Conservation (phyloP, 2,329 filamentous ascomycete genomes). For the Colletotrichum trifolii region DNA sequence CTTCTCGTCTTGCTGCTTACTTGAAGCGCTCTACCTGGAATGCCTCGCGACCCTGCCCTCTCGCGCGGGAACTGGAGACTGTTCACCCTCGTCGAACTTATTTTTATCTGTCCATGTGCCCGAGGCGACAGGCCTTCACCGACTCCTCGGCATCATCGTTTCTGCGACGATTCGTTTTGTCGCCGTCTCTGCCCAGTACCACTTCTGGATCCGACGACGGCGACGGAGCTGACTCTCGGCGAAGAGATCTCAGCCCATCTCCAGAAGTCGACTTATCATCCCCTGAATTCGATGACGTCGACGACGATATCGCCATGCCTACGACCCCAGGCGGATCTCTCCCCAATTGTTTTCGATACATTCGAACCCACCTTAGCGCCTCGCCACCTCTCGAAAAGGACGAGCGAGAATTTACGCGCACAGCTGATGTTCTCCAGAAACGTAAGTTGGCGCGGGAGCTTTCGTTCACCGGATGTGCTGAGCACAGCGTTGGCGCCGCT, state of each 20-base stretch:
- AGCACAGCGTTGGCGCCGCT: slow-evolving; percentile 45
- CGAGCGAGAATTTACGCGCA: slow-evolving; percentile 96
- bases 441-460: slow-evolving; percentile 65
- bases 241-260: slow-evolving; percentile 83
- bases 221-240: slow-evolving; percentile 77
- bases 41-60: slow-evolving; percentile 80
- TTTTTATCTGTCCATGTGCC: slow-evolving; percentile 92
- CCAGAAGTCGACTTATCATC: slow-evolving; percentile 93
- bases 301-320: slow-evolving; percentile 69
- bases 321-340: slow-evolving; percentile 73
- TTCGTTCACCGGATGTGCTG: slow-evolving; percentile 44
- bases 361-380: slow-evolving; percentile 68
- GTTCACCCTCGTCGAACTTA: slow-evolving; percentile 95
- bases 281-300: slow-evolving; percentile 82
- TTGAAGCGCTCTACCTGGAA: slow-evolving; percentile 88
- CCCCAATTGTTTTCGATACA: slow-evolving; percentile 57
- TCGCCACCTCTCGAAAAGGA: slow-evolving; percentile 93
- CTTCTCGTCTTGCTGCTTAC: slow-evolving; percentile 89
- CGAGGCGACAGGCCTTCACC: slow-evolving; percentile 80
- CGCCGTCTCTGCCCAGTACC: slow-evolving; percentile 82
- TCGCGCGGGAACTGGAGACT: slow-evolving; percentile 92
- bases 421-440: slow-evolving; percentile 84
- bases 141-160: slow-evolving; percentile 45
- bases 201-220: slow-evolving; percentile 64
- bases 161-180: slow-evolving; percentile 71